These are phyloP conservation scores for Macrophomina phaseolina DNA, from an alignment of 2,329 filamentous ascomycete species.

Conservation along the genomic window DNA sequence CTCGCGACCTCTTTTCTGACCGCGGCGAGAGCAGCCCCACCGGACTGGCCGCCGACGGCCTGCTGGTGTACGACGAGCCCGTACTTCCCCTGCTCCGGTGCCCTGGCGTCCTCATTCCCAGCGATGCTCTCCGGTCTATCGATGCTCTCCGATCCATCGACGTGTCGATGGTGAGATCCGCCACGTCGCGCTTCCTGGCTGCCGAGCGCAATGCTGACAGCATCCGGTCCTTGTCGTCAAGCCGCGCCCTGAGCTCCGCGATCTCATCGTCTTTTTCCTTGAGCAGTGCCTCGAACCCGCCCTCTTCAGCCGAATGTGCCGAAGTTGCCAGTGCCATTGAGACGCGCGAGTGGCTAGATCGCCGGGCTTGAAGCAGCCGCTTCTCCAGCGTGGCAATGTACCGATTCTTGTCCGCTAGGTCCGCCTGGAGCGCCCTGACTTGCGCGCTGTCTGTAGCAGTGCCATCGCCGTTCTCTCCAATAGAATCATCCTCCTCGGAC, in stretches of 20 bases:
- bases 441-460: conserved; percentile 82
- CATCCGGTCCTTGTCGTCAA: conserved; percentile 97
- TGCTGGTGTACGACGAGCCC: conserved; percentile 33
- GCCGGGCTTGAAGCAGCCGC: conserved; percentile 83
- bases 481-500: conserved; percentile 54
- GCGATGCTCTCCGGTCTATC: conserved; percentile 1
- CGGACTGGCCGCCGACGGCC: conserved; percentile 26
- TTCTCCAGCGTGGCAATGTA: conserved; percentile 96
- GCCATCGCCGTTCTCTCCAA: conserved; percentile 86
- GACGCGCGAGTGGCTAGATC: conserved; percentile 86
- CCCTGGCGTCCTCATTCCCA: conserved; percentile 40
- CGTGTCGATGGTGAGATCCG: conserved; percentile 60
- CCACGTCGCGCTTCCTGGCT: conserved; percentile 82
- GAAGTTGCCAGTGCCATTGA: conserved; percentile 74
- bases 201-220: conserved; percentile 83
- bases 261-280: conserved; percentile 94
- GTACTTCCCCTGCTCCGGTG: conserved; percentile 40
- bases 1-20: conserved; percentile 64
- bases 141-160: conserved; percentile 11
- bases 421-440: conserved; percentile 89
- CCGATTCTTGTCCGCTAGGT: conserved; percentile 93
- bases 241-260: conserved; percentile 80
- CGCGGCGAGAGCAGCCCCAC: conserved; percentile 36
- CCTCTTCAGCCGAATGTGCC: conserved; percentile 73
- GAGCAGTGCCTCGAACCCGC: conserved; percentile 73